These are phyloP conservation scores for Myxozyma nipponensis DNA, from an alignment of 805 yeast species.

Conservation along the genomic window DNA sequence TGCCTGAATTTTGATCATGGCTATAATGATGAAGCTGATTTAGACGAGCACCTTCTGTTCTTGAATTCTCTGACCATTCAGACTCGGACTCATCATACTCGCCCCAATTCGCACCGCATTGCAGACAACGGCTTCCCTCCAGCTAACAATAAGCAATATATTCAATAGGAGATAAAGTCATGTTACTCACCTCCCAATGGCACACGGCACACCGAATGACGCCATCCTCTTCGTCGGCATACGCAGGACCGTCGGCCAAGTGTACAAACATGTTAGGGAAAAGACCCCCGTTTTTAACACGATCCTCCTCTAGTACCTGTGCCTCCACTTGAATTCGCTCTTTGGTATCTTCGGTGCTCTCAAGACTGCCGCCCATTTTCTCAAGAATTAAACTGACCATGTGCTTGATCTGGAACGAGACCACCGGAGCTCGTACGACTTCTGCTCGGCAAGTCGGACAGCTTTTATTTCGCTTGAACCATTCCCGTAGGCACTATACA, in stretches of 20 bases:
- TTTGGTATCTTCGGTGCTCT: conserved; percentile 2
- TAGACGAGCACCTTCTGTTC: too few relatives aligned
- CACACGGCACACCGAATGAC: conserved; percentile 64
- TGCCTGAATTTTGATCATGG: too few relatives aligned
- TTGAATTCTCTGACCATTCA: too few relatives aligned
- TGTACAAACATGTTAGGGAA: conserved; percentile 48
- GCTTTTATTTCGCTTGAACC: conserved; percentile 16
- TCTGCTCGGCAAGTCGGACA: conserved; percentile 23
- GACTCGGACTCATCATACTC: neutral
- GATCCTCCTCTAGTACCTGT: conserved; percentile 7
- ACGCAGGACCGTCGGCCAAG: conserved; percentile 38
- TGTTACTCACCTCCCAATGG: conserved; percentile 56
- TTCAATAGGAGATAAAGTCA: conserved; percentile 21
- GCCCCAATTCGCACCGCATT: conserved; percentile 1
- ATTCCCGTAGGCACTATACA: conserved; percentile 19
- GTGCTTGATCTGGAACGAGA: conserved; percentile 19
- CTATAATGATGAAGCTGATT: too few relatives aligned
- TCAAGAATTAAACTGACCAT: conserved; percentile 9
- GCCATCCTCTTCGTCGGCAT: conserved; percentile 57
- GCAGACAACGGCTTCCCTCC: conserved; percentile 9
- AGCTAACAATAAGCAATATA: conserved; percentile 43
- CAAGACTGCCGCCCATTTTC: neutral
- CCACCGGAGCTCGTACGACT: conserved; percentile 7
- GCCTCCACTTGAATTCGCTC: conserved; percentile 1
- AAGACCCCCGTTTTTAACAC: conserved; percentile 25